phyloP scores from a whole-genome alignment of 176 grass and related monocot species.

The Themeda triandra region DNA sequence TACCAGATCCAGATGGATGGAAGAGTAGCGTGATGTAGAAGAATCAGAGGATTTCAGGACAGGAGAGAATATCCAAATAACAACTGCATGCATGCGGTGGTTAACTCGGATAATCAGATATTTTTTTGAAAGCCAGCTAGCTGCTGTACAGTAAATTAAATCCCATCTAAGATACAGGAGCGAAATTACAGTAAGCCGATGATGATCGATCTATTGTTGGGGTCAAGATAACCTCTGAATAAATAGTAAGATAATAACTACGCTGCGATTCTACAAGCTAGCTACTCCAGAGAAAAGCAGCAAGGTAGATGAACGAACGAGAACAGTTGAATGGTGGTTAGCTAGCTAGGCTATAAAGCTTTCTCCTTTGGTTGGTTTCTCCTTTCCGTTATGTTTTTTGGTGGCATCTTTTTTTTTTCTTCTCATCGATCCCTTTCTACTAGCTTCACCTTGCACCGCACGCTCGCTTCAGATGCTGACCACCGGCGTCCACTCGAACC shows the following conservation, averaged over 20 bases:
- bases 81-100: not conserved
- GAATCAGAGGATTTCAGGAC: not conserved
- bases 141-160: slow-evolving; percentile 77
- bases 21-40: not conserved
- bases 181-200: slow-evolving; percentile 42
- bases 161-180: slow-evolving; percentile 40
- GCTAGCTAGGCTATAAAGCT: slow-evolving; percentile 32
- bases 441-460: slow-evolving; percentile 29
- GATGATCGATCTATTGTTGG: slow-evolving; percentile 1
- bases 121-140: slow-evolving; percentile 24
- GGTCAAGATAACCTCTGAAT: slow-evolving; percentile 22
- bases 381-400: slow-evolving; percentile 29
- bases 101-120: slow-evolving; percentile 31
- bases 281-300: not conserved
- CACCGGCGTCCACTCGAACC: slow-evolving; percentile 67
- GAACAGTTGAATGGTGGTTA: slow-evolving; percentile 51
- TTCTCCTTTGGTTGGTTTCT: slow-evolving; percentile 24
- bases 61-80: not conserved
- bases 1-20: not conserved
- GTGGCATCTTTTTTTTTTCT: slow-evolving; percentile 43
- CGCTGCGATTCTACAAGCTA: not conserved
- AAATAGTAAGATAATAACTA: slow-evolving; percentile 24
- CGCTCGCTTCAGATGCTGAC: slow-evolving; percentile 33
- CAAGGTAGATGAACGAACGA: slow-evolving; percentile 8
- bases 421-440: not conserved